These are phyloP conservation scores for Neospermospora avenae DNA, from an alignment of 2,329 filamentous ascomycete genomes.

Conservation along the genomic window DNA sequence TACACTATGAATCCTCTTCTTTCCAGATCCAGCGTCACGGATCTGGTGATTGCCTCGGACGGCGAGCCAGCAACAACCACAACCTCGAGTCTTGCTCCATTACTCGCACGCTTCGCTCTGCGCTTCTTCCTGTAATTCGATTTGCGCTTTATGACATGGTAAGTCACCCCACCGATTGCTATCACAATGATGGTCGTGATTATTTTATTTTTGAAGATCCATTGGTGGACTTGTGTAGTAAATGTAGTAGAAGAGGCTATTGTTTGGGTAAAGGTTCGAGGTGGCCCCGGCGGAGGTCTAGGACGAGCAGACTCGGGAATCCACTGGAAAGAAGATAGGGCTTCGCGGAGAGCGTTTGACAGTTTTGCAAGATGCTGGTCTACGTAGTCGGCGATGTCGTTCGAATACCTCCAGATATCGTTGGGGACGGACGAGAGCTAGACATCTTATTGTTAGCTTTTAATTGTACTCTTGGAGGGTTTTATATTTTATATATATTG, in stretches of 20 bases:
- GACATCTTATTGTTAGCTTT: not conserved
- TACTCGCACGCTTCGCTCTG: slow-evolving; percentile 73
- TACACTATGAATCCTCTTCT: slow-evolving; percentile 91
- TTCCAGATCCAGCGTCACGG: slow-evolving; percentile 82
- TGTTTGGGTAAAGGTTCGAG: slow-evolving; percentile 33
- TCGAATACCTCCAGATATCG: slow-evolving; percentile 68
- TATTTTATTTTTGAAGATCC: slow-evolving; percentile 70
- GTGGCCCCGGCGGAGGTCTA: slow-evolving; percentile 45
- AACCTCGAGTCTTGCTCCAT: slow-evolving; percentile 85
- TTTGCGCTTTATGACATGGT: slow-evolving; percentile 50
- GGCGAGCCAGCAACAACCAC: slow-evolving; percentile 85
- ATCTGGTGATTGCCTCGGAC: slow-evolving; percentile 77
- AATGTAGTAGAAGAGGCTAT: slow-evolving; percentile 33
- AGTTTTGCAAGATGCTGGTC: slow-evolving; percentile 78
- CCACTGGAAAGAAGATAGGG: slow-evolving; percentile 66
- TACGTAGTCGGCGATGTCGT: slow-evolving; percentile 73
- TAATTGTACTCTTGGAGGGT: not conserved
- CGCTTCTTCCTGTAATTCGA: slow-evolving; percentile 56
- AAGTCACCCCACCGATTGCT: slow-evolving; percentile 63
- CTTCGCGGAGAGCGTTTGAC: slow-evolving; percentile 67
- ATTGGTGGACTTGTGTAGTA: slow-evolving; percentile 60
- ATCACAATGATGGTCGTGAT: slow-evolving; percentile 69
- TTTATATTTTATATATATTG: slow-evolving; percentile 1
- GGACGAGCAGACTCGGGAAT: slow-evolving; percentile 66
- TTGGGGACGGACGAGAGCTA: slow-evolving; percentile 56